Evolutionary conservation across 164 flowering plant genomes (phyloP), one percentile per base, ranked within the genome.

Genomic region (Macadamia tetraphylla): DNA sequence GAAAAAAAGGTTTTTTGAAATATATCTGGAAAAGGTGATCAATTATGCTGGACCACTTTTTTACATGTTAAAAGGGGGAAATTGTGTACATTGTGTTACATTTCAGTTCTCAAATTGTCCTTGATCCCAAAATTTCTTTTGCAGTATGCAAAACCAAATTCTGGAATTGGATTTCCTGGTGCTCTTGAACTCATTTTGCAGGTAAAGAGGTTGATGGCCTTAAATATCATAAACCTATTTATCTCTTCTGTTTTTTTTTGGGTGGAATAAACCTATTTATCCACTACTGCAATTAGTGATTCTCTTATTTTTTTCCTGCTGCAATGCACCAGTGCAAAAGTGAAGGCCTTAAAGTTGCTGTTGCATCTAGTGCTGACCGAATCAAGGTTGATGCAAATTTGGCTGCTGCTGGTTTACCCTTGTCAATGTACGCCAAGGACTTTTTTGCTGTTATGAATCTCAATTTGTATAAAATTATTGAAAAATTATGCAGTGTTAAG

Each of bases 301-400:
- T 69, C 18, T 7, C 13, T 31, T 35, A 35, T 2, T 35, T 35
- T 35, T 35, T 46, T 11, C 3, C 40, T 58, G 63, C 18, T 74
- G 63, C 29, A 67, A 32, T 75, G 4, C 10, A 56, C 71, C 87
- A 92, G 99, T 94, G 99, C 84, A 94, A 92, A 77, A 75, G 58
- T 71, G 82, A 73, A 73, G 97, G 98, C 68, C 92, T 94, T 43
- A 94, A 90, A 84, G 94, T 94, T 77, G 97, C 99, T 52, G 99
- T 94, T 76, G 99, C 98, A 67, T 94, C 99, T 43, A 94, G 98
- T 84, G 99, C 99, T 76, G 98, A 92, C 77, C 90, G 97, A 29
- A 80, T 92, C 80, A 94, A 92, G 79, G 98, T 94, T 49, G 88
- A 94, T 75, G 97, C 97, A 35, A 94, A 92, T 78, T 79, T 94